Base-by-base conservation (phyloP, 495 filamentous ascomycete species). In the Penicilliopsis zonata region DNA sequence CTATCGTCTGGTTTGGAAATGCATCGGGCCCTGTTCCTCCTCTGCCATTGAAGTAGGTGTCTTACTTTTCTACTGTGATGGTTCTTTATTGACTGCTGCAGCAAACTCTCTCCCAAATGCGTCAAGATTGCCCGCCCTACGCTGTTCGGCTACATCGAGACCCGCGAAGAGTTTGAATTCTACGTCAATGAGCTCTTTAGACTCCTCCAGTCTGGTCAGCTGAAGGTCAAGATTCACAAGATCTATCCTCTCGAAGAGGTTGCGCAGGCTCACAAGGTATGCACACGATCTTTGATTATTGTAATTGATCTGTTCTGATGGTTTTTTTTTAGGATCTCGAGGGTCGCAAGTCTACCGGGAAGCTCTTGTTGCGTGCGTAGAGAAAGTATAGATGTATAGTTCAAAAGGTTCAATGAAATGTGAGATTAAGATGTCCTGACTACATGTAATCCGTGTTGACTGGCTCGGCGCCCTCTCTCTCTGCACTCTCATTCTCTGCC, bases 1-100 rank as follows among this genome's bases (percentile, higher is more conserved):
- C 68, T n/a, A 49, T 98, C 37, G 68, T 85, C 15, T 77, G 69
- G 43, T 96, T 88, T 63, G 90, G 90, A 19, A 95, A 94, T 59
- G 81, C 88, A 13, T 81, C 74, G 43, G 90, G 90, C 7, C 65
- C 79, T 4, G 84, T 93, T 3, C 74, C 74, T 26, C 86, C 87
- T 3, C 49, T 98, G 35, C 50, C 71, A 17, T 71, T 95, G 37
- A 37, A 67, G 55, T 76, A 51, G 54, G 65, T 69, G 19, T 16
- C 21, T 28, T n/a, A n/a, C n/a, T n/a, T n/a, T n/a, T n/a, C n/a
- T n/a, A n/a, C 22, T 9, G 31, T 42, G 18, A 36, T 38, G 20
- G 18, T 22, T 16, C 7, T 24, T 19, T 1, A 24, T 21, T 31
- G 3, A 30, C 13, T 6, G 7, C 22, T 24, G 32, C 20, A 63